Evolutionary conservation across 2,329 filamentous ascomycete species (phyloP).

Genomic region (Drechslera avenae): DNA sequence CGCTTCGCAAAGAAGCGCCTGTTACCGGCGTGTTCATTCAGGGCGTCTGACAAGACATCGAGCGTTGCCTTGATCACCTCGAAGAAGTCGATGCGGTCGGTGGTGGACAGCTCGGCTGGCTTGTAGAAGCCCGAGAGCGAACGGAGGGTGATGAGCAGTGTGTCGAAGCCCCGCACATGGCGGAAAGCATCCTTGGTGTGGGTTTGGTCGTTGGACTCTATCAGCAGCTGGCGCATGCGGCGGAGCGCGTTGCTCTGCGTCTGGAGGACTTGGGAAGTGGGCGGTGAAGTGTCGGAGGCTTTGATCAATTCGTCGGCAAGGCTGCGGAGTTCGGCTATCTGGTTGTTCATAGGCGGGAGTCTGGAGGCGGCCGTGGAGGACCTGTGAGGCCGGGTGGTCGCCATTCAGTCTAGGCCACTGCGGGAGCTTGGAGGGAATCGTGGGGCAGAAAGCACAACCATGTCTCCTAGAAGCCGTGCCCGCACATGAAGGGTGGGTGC

Average conservation of each 20-base stretch:
- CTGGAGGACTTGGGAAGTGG: slow-evolving; percentile 42
- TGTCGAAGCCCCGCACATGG: slow-evolving; percentile 77
- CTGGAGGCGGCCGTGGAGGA: slow-evolving; percentile 48
- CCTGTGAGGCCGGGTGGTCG: slow-evolving; percentile 43
- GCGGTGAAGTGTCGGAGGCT: slow-evolving; percentile 37
- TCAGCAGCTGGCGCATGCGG: slow-evolving; percentile 68
- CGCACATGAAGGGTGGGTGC: slow-evolving; percentile 13
- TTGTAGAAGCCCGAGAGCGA: slow-evolving; percentile 78
- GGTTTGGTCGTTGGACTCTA: slow-evolving; percentile 56
- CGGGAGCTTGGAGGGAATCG: slow-evolving; percentile 26
- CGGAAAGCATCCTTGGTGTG: slow-evolving; percentile 80
- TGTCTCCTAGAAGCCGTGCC: slow-evolving; percentile 29
- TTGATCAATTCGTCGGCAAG: slow-evolving; percentile 44
- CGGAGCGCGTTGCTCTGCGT: slow-evolving; percentile 60
- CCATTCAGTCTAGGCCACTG: slow-evolving; percentile 43
- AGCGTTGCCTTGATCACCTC: slow-evolving; percentile 73
- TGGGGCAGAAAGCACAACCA: slow-evolving; percentile 31
- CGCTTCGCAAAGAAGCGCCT: slow-evolving; percentile 81
- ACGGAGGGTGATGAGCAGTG: slow-evolving; percentile 70
- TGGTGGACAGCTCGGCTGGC: slow-evolving; percentile 63
- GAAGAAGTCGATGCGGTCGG: slow-evolving; percentile 70
- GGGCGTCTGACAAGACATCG: slow-evolving; percentile 73
- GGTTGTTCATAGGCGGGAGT: slow-evolving; percentile 62
- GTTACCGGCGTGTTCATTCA: slow-evolving; percentile 84
- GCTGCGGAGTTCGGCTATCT: slow-evolving; percentile 47